Base-by-base conservation (phyloP, 306 rosid genomes). In the Sindora glabra region DNA sequence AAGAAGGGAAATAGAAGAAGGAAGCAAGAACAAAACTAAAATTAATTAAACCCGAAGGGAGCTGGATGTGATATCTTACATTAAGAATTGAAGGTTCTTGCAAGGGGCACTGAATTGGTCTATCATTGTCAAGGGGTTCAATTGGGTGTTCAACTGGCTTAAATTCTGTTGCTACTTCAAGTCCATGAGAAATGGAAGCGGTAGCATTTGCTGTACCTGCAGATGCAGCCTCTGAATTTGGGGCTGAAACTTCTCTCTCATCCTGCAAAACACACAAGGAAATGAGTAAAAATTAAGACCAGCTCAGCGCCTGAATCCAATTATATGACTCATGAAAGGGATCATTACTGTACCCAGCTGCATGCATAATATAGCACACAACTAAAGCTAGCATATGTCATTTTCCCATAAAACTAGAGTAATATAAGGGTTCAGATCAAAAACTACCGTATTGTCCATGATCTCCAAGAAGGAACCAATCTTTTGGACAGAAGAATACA, bases 51-150 rank as follows among this genome's bases (percentile, higher is more conserved):
- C 14, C 51, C 39, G 12, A 13, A 38, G 36, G 48, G 68, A 68
- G 45, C 10, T 52, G 48, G 45, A 48, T 56, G 15, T 40, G 30
- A n/a, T 0, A 16, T 59, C 95, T 88, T 82, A 88, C 99, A 64
- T 92, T 88, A 15, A 88, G 90, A 67, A 92, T 89, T 24, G 96
- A 92, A 22, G 99, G 96, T 65, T 92, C 96, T 0, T 96, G 99
- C 40, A 86, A 64, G 0, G 96, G 99, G 74, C 96, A 89, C 62
- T 77, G 96, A 69, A 92, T 79, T 3, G 99, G 96, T 49, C 79
- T 54, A 55, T 92, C 96, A 56, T 64, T 83, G 68, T 89, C 95
- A 25, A 76, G 94, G 11, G 96, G 96, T 73, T 92, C 96, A 40
- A 42, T 41, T 1, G 99, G 99, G 52, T 92, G 96, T 60, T 92